Evolutionary conservation across 257 asterid genomes (phyloP).

Genomic region (Salvia splendens): DNA sequence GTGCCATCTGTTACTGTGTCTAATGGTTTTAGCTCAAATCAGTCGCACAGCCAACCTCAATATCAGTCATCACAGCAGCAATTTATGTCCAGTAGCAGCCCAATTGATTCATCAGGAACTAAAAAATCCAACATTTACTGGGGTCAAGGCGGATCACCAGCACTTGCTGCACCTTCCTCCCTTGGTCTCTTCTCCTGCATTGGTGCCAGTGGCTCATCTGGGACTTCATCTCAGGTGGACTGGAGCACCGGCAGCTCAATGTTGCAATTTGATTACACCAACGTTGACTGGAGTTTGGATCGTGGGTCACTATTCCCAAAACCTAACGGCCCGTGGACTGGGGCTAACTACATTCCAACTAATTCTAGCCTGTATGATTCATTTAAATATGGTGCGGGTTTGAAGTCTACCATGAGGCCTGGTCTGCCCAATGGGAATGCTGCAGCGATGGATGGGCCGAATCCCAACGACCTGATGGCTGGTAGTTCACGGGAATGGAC

Average conservation of each 20-base stretch:
- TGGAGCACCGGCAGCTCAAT: slow-evolving; percentile 55
- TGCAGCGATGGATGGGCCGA: slow-evolving; percentile 40
- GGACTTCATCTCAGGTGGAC: slow-evolving; percentile 49
- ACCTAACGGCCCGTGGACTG: slow-evolving; percentile 46
- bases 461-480: slow-evolving; percentile 37
- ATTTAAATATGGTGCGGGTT: slow-evolving; percentile 47
- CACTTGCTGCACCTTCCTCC: slow-evolving; percentile 53
- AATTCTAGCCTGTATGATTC: slow-evolving; percentile 44
- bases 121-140: slow-evolving; percentile 37
- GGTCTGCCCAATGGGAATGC: slow-evolving; percentile 43
- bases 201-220: slow-evolving; percentile 42
- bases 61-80: slow-evolving; percentile 42
- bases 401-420: slow-evolving; percentile 54
- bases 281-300: slow-evolving; percentile 65
- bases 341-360: slow-evolving; percentile 41
- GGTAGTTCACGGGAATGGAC: slow-evolving; percentile 77
- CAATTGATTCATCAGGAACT: slow-evolving; percentile 36
- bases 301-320: slow-evolving; percentile 37
- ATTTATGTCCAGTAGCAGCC: slow-evolving; percentile 37
- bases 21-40: slow-evolving; percentile 38
- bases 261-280: slow-evolving; percentile 52
- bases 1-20: slow-evolving; percentile 39
- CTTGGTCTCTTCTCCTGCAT: slow-evolving; percentile 63
- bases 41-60: slow-evolving; percentile 41
- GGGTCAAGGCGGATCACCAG: slow-evolving; percentile 44